Evolutionary conservation across 768 basidiomycete species (phyloP).

Genomic region (Leccinum broughii): DNA sequence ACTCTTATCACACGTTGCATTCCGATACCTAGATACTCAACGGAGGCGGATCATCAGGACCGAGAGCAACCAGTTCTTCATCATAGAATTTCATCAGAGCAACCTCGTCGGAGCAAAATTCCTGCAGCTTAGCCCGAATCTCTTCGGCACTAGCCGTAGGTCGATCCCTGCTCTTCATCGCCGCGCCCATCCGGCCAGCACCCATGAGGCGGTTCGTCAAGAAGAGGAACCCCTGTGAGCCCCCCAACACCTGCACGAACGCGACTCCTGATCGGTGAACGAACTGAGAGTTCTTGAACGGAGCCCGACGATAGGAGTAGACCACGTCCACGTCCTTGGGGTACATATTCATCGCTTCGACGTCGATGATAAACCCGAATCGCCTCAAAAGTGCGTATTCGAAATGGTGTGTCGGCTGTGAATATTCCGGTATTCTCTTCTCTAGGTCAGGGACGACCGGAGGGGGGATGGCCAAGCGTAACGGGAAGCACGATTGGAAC

Average conservation of each 20-base stretch:
- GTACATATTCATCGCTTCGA: constrained; percentile 77
- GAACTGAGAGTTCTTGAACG: constrained; percentile 85
- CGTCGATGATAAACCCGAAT: constrained; percentile 81
- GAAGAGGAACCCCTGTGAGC: constrained; percentile 79
- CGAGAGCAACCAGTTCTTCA: constrained; percentile 58
- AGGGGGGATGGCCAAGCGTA: constrained; percentile 74
- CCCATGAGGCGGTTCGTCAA: constrained; percentile 86
- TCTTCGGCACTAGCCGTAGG: constrained; percentile 61
- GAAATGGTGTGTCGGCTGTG: constrained; percentile 70
- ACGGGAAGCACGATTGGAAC: constrained; percentile 88
- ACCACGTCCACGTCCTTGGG: constrained; percentile 80
- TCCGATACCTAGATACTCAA: constrained; percentile 40
- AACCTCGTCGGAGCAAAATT: constrained; percentile 63
- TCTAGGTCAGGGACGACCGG: constrained; percentile 70
- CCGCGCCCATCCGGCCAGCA: constrained; percentile 60
- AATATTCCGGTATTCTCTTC: constrained; percentile 64
- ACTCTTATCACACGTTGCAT: constrained; percentile 12
- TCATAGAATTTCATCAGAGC: constrained; percentile 69
- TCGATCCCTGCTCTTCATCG: constrained; percentile 54
- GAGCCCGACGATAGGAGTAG: constrained; percentile 84
- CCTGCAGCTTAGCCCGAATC: constrained; percentile 57
- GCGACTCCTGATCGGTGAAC: constrained; percentile 89
- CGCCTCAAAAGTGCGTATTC: constrained; percentile 75
- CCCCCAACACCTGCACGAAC: constrained; percentile 86
- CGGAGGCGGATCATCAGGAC: constrained; percentile 43